Evolutionary conservation across 2,329 filamentous ascomycete species (phyloP).

Genomic region (Penicillium janthinellum): DNA sequence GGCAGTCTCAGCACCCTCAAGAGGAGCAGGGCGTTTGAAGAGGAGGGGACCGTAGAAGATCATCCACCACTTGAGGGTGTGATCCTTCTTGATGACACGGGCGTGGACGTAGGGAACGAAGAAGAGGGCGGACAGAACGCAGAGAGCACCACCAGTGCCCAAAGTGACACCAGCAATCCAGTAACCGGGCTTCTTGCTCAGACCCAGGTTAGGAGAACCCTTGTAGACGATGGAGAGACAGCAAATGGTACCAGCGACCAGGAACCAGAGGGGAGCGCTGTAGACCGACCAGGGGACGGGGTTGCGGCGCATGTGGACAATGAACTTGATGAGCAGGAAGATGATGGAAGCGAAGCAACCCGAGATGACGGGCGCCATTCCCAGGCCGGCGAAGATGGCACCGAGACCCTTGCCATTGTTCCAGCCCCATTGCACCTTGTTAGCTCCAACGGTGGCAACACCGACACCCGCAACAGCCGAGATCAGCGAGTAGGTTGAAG

Average conservation of each 20-base stretch:
- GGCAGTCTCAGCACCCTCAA: slow-evolving; percentile 56
- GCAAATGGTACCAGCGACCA: slow-evolving; percentile 72
- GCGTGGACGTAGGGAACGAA: slow-evolving; percentile 72
- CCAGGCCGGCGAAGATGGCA: slow-evolving; percentile 65
- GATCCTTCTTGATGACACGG: slow-evolving; percentile 69
- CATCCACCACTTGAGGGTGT: slow-evolving; percentile 64
- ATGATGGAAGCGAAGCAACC: slow-evolving; percentile 67
- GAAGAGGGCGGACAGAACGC: slow-evolving; percentile 64
- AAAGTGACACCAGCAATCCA: slow-evolving; percentile 69
- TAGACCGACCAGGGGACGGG: slow-evolving; percentile 73
- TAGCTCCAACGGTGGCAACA: slow-evolving; percentile 65
- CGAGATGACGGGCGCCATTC: slow-evolving; percentile 70
- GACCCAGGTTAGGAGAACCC: slow-evolving; percentile 68
- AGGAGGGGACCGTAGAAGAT: slow-evolving; percentile 65
- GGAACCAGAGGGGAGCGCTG: slow-evolving; percentile 75
- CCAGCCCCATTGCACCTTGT: slow-evolving; percentile 69
- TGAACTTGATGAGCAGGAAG: slow-evolving; percentile 71
- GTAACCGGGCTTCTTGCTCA: slow-evolving; percentile 62
- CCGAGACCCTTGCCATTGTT: slow-evolving; percentile 67
- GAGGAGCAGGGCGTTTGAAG: slow-evolving; percentile 59
- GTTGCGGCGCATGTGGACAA: slow-evolving; percentile 72
- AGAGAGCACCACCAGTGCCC: slow-evolving; percentile 63
- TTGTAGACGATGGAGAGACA: slow-evolving; percentile 80
- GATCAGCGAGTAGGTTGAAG: slow-evolving; percentile 71
- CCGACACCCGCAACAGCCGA: slow-evolving; percentile 70